These are phyloP conservation scores for Amanita fuliginea DNA, from an alignment of 768 basidiomycete genomes.

Conservation along the genomic window DNA sequence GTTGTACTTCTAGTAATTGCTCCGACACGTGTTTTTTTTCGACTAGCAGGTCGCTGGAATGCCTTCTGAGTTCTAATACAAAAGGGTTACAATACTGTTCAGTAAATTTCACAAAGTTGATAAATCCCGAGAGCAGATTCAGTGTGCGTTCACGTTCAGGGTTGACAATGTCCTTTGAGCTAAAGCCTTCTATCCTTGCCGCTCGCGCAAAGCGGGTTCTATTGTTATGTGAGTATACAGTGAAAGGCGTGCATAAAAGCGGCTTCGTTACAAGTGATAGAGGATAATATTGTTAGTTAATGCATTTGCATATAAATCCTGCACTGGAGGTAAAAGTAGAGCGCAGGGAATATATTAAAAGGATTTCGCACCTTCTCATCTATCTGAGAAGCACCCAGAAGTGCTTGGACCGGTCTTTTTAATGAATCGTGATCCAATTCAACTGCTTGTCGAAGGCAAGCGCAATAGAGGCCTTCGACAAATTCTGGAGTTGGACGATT, in stretches of 20 bases:
- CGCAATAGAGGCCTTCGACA: constrained; percentile 56
- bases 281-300: constrained; percentile 54
- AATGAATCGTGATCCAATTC: constrained; percentile 48
- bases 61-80: constrained; percentile 48
- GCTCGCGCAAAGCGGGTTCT: constrained; percentile 65
- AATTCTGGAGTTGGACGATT: constrained; percentile 58
- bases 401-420: constrained; percentile 44
- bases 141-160: constrained; percentile 72
- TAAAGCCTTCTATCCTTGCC: constrained; percentile 70
- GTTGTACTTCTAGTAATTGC: constrained; percentile 36
- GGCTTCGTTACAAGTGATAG: constrained; percentile 48
- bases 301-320: constrained; percentile 61
- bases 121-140: constrained; percentile 72
- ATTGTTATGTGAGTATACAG: constrained; percentile 3
- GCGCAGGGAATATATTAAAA: neutral
- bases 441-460: constrained; percentile 65
- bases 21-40: constrained; percentile 51
- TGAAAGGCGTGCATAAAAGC: neutral
- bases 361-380: constrained; percentile 39
- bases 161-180: constrained; percentile 55
- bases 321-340: neutral
- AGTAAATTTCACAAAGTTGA: constrained; percentile 89
- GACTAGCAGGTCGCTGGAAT: constrained; percentile 41
- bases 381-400: constrained; percentile 37
- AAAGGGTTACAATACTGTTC: constrained; percentile 58